Evolutionary conservation across 257 asterid genomes (phyloP).

Genomic region (Jacaranda copaia): DNA sequence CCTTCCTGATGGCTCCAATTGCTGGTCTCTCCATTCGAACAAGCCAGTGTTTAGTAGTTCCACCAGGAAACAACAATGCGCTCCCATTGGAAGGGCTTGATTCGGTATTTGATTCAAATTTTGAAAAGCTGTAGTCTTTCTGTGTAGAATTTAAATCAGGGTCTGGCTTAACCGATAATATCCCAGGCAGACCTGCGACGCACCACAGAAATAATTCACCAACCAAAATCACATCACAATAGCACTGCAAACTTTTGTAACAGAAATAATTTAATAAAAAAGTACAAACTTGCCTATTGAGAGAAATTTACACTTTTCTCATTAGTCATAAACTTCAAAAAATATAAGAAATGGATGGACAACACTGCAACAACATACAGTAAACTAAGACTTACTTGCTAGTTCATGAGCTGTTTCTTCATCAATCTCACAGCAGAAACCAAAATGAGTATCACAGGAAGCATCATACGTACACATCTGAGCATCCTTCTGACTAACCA

Average conservation of each 20-base stretch:
- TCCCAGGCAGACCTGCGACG: constrained; percentile 67
- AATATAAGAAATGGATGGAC: not conserved
- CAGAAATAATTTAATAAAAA: not conserved
- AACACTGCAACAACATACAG: not conserved
- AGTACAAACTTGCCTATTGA: not conserved
- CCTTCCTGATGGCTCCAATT: constrained; percentile 64
- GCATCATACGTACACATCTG: constrained; percentile 88
- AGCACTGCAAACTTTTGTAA: not conserved
- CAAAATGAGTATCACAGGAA: constrained; percentile 63
- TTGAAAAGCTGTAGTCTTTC: constrained; percentile 60
- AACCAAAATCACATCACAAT: constrained; percentile 8
- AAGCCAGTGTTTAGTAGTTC: constrained; percentile 75
- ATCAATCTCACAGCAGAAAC: constrained; percentile 93
- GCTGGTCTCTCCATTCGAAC: constrained; percentile 78
- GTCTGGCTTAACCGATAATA: constrained; percentile 74
- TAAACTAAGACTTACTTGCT: constrained; percentile 53
- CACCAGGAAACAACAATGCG: constrained; percentile 62
- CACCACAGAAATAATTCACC: constrained; percentile 18
- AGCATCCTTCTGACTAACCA: constrained; percentile 75
- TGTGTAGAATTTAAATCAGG: constrained; percentile 56
- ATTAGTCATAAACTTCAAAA: constrained; percentile 17
- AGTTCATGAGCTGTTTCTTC: constrained; percentile 61
- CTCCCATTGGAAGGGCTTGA: constrained; percentile 39
- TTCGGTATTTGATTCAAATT: constrained; percentile 39
- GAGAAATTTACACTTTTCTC: not conserved